Evolutionary conservation across 1,284 basidiomycete genomes (phyloP).

Genomic region (Boletus sp.): DNA sequence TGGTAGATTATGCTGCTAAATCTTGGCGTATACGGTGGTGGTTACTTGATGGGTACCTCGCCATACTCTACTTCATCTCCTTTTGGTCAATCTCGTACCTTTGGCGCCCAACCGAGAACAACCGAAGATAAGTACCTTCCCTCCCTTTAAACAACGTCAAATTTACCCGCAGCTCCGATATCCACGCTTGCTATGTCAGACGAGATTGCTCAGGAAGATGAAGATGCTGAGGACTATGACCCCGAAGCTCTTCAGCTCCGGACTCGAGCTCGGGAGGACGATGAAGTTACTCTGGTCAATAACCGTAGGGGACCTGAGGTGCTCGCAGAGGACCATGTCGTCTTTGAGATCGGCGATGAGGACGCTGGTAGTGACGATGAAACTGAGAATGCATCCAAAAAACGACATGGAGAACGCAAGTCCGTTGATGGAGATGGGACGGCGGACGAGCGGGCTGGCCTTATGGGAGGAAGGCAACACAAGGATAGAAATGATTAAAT

Average conservation of each 20-base stretch:
- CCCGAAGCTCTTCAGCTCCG: constrained; percentile 67
- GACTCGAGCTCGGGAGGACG: constrained; percentile 49
- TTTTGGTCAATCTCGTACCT: constrained; percentile 85
- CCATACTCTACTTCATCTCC: constrained; percentile 77
- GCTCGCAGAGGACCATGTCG: constrained; percentile 68
- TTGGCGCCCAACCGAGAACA: constrained; percentile 92
- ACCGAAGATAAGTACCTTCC: constrained; percentile 70
- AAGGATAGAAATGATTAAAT: constrained; percentile 30
- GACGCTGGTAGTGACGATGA: constrained; percentile 67
- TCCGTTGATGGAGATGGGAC: constrained; percentile 47
- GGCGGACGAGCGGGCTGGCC: constrained; percentile 58
- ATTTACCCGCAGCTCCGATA: constrained; percentile 33
- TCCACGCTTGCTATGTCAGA: constrained; percentile 79
- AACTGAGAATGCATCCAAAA: constrained; percentile 48
- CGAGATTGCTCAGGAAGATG: constrained; percentile 83
- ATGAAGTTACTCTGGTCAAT: constrained; percentile 65
- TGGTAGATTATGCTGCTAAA: constrained; percentile 82
- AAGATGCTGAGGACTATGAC: constrained; percentile 91
- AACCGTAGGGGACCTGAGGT: constrained; percentile 43
- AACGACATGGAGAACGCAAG: constrained; percentile 40
- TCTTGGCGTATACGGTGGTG: constrained; percentile 97
- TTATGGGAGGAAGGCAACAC: constrained; percentile 44
- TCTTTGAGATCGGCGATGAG: constrained; percentile 91
- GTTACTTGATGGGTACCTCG: constrained; percentile 93
- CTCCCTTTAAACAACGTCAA: constrained; percentile 3